Evolutionary conservation across 176 grass and related monocot species (phyloP).

Genomic region (Musa acuminata): DNA sequence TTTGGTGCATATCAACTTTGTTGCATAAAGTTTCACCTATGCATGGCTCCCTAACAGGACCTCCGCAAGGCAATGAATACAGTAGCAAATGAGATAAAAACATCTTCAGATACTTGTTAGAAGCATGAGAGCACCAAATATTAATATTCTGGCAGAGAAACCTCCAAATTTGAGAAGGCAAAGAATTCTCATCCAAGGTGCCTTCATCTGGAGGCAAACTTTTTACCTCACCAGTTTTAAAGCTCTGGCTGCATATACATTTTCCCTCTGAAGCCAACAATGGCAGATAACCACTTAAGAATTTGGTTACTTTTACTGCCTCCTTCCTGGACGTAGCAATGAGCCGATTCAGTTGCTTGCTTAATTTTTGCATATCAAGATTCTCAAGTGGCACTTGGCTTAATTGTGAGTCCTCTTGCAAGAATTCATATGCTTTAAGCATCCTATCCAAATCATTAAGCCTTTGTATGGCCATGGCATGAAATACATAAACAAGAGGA

Average conservation of each 20-base stretch:
- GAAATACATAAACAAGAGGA: constrained; percentile 47
- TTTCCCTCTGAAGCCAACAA: constrained; percentile 33
- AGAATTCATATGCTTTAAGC: constrained; percentile 63
- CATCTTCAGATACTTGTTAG: constrained; percentile 57
- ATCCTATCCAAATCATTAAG: constrained; percentile 71
- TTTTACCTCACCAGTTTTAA: constrained; percentile 14
- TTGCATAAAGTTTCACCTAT: constrained; percentile 20
- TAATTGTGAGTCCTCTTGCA: constrained; percentile 31
- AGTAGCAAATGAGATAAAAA: constrained; percentile 70
- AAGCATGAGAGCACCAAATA: constrained; percentile 66
- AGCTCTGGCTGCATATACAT: constrained; percentile 6
- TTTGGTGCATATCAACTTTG: constrained; percentile 42
- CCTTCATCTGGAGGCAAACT: not conserved
- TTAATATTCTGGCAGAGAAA: constrained; percentile 81
- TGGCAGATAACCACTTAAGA: constrained; percentile 52
- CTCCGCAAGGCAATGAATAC: constrained; percentile 37
- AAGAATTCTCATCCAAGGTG: constrained; percentile 50
- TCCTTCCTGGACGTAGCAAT: constrained; percentile 35
- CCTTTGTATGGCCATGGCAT: constrained; percentile 68
- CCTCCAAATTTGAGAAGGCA: constrained; percentile 60
- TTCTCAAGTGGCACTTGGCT: constrained; percentile 27
- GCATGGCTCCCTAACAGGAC: constrained; percentile 20
- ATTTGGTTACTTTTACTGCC: constrained; percentile 41
- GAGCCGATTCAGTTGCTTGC: constrained; percentile 24
- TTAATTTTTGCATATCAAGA: constrained; percentile 24